Conservation (phyloP, 192 early-diverging fungal genomes). For the Podila horticola region DNA sequence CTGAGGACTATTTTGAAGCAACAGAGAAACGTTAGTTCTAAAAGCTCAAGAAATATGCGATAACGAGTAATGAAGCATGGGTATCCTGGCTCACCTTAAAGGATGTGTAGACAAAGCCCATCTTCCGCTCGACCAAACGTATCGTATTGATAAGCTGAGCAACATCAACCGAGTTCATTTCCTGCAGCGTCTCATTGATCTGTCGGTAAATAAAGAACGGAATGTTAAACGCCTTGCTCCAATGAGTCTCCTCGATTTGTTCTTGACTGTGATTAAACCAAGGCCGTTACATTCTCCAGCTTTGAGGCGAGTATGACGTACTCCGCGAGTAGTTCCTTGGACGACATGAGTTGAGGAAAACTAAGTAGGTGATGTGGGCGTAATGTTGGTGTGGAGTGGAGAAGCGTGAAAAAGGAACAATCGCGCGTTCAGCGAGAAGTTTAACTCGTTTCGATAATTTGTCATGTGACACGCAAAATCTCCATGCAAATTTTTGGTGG, state of each 20-base stretch:
- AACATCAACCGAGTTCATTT: constrained; percentile 47
- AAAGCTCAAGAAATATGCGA: background rate
- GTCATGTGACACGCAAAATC: no score
- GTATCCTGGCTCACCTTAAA: constrained; percentile 25
- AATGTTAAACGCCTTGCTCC: background rate
- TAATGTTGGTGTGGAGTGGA: background rate
- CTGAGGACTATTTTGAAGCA: constrained; percentile 25
- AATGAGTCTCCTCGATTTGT: background rate
- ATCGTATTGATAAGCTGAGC: constrained; percentile 51
- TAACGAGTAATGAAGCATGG: no score
- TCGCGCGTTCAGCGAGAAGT: no score
- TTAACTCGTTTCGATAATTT: no score
- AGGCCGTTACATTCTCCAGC: constrained; percentile 34
- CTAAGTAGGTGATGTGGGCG: no score
- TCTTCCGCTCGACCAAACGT: constrained; percentile 43
- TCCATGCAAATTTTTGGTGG: no score
- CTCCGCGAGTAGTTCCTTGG: constrained; percentile 42
- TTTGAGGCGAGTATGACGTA: constrained; percentile 27
- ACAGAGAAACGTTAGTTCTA: background rate
- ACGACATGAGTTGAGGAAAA: constrained; percentile 19
- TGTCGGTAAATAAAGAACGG: background rate
- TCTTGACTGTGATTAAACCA: background rate
- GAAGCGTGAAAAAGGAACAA: background rate
- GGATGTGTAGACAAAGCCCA: constrained; percentile 45
- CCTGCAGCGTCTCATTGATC: constrained; percentile 43